A percentile compares a stretch with the other conserved stretches of the same genome.
phyloP scores from a whole-genome alignment of 139 green algal genomes.

The Yamagishiella unicocca region DNA sequence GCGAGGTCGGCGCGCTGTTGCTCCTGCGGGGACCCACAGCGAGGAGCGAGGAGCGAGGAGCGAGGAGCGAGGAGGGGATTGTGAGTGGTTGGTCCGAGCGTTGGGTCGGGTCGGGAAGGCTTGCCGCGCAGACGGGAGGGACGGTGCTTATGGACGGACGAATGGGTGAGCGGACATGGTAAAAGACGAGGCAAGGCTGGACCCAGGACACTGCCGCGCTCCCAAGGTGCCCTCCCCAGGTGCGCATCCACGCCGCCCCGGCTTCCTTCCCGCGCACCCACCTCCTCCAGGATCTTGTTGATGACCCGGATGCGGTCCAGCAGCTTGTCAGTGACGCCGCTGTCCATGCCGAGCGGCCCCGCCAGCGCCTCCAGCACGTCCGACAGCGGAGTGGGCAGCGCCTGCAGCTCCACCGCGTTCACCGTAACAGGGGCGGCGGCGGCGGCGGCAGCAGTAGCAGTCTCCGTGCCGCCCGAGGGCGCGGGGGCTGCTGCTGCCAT shows the following conservation, averaged over 20 bases:
- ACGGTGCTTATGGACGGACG: too few relatives aligned
- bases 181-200: too few relatives aligned
- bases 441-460: not conserved
- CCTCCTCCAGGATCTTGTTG: constrained; percentile 37
- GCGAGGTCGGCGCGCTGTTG: not conserved
- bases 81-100: too few relatives aligned
- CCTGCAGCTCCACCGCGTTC: not conserved
- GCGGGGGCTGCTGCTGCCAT: not conserved
- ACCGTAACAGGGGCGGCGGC: not conserved
- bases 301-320: constrained; percentile 45
- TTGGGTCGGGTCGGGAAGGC: too few relatives aligned
- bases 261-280: not conserved
- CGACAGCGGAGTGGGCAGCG: constrained; percentile 4
- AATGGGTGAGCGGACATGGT: too few relatives aligned
- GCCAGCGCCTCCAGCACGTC: constrained; percentile 9
- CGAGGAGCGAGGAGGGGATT: too few relatives aligned
- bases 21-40: constrained; percentile 7
- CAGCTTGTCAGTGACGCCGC: not conserved
- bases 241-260: too few relatives aligned
- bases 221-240: too few relatives aligned
- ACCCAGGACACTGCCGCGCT: too few relatives aligned
- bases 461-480: not conserved
- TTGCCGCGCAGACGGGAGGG: too few relatives aligned
- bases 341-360: not conserved
- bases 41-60: too few relatives aligned